These are phyloP conservation scores for Gymnopilus junonius DNA, from an alignment of 768 basidiomycete genomes.

Conservation along the genomic window DNA sequence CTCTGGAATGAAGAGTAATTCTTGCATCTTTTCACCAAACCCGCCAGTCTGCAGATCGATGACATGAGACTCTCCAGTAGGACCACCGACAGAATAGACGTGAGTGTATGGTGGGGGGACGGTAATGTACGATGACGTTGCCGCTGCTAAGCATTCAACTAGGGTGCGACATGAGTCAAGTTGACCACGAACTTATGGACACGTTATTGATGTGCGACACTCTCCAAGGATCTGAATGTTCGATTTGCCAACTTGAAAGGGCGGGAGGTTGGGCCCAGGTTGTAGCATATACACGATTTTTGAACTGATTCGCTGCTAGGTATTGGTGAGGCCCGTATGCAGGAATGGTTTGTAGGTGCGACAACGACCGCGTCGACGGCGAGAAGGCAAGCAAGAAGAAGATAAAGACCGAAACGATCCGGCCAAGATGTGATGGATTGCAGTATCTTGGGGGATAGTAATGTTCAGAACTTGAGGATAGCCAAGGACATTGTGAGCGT, in stretches of 20 bases:
- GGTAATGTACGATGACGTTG: constrained; percentile 56
- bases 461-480: constrained; percentile 6
- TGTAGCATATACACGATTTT: constrained; percentile 47
- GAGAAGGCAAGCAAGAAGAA: constrained; percentile 55
- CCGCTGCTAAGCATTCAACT: constrained; percentile 35
- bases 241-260: constrained; percentile 50
- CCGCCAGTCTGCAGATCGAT: constrained; percentile 40
- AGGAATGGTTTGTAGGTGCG: constrained; percentile 43
- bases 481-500: constrained; percentile 12
- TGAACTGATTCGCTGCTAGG: constrained; percentile 41
- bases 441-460: not conserved
- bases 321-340: constrained; percentile 59
- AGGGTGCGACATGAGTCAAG: not conserved
- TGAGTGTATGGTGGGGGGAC: constrained; percentile 52
- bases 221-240: constrained; percentile 29
- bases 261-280: constrained; percentile 54
- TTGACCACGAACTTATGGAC: constrained; percentile 44
- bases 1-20: constrained; percentile 50
- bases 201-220: constrained; percentile 46
- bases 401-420: constrained; percentile 59
- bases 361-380: constrained; percentile 41
- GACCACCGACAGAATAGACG: constrained; percentile 55
- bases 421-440: constrained; percentile 40
- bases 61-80: constrained; percentile 51
- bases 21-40: constrained; percentile 47